Evolutionary conservation across 805 yeast species (phyloP), one percentile per base, ranked within the genome.

Genomic region (Barnettozyma botsteinii): DNA sequence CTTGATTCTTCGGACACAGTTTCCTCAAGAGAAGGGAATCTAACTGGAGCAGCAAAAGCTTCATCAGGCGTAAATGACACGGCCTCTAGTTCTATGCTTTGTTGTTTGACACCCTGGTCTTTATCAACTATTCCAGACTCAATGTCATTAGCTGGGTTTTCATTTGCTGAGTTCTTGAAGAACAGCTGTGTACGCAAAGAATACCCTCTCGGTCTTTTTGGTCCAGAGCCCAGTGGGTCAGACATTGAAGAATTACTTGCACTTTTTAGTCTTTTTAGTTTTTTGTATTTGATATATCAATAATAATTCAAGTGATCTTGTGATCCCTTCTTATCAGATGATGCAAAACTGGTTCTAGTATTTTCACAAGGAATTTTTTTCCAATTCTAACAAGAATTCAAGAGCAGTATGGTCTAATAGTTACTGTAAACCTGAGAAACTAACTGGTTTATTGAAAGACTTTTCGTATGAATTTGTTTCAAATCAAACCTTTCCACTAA

Each of bases 111-210:
- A 41, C 64, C 45, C 46, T 65, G 68, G 15, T 65, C 65, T 10
- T 10, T 12, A 8, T 11, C 13, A 5, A 9, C 31, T 5, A 14
- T 27, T 25, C 63, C 64, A 10, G 60, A 42, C 26, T 47, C 40
- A 8, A 46, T 27, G 17, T 35, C 42, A 17, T 35, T n/a, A n/a
- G n/a, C 30, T 19, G 24, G 19, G 28, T 31, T 38, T 10, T 19
- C 14, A 10, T 43, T 9, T 4, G 35, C 22, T 40, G 43, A 45
- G 36, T 63, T 47, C 40, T 69, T 75, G 53, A 69, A 75, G 61
- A 81, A 71, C 35, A 82, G 65, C 61, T 82, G 87, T 0, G 84
- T 68, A 45, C 89, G 66, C 41, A 82, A 59, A 8, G 85, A 78
- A 45, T 79, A 75, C 0, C 88, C 88, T 50, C 89, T 60, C 45